Evolutionary conservation across 2,329 filamentous ascomycete species (phyloP), one percentile per base, ranked within the genome.

Genomic region (Neonectria ditissima): DNA sequence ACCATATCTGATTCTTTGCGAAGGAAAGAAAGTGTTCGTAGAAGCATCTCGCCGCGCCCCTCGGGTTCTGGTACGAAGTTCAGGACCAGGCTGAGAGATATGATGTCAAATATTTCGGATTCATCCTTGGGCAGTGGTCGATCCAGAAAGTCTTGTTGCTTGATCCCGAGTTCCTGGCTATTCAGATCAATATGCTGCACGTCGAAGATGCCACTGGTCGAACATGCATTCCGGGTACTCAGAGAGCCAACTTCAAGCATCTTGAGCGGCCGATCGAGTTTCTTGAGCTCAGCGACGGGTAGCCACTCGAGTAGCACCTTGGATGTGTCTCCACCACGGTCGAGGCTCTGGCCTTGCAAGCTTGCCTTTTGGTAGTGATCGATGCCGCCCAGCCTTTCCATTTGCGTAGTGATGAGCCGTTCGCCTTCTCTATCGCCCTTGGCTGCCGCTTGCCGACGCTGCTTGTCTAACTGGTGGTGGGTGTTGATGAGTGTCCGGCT

Each of bases 111-210:
- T 22, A 82, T 83, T 43, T 94, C 89, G 0, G 81, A 77, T 6
- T 86, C 81, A 22, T 84, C 77, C 5, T 75, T 76, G 0, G 95
- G 95, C 3, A 95, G 78, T 0, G 94, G 92, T 26, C 94, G 86
- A 69, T 93, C 81, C 94, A 99, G 97, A 74, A 99, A 98, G 77
- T 99, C 93, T 76, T 97, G 93, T 77, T 97, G 89, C 61, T 89
- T 76, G 69, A 99, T 99, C 0, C 89, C 90, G 1, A 90, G 84
- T 50, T 90, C 90, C 75, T 97, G 93, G 63, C 94, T 96, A 78
- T 97, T 92, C 59, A 99, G 81, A 75, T 99, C 96, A 76, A 99
- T 97, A 67, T 94, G 88, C 65, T 90, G 87, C 72, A 97, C 88
- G 37, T 91, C 83, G 71, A 98, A 92, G 45, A 86, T 76, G 7